phyloP scores from a whole-genome alignment of 352 stramenopile species.

The Globisporangium ultimum region DNA sequence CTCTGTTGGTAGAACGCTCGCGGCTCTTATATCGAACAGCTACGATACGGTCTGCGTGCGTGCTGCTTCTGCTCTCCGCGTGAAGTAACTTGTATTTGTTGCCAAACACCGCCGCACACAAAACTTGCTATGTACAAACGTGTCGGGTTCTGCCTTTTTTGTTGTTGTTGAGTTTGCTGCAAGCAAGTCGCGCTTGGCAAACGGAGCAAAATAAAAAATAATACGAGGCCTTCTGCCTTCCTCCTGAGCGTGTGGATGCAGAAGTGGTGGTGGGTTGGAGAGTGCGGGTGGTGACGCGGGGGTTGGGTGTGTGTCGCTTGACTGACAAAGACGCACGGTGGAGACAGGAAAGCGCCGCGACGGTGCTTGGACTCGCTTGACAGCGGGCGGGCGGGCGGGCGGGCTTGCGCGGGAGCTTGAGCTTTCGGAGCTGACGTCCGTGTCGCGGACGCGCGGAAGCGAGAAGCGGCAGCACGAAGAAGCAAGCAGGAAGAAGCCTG shows the following conservation, averaged over 20 bases:
- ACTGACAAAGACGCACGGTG: not conserved
- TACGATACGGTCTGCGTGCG: not conserved
- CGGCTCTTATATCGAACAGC: not conserved
- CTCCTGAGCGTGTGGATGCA: slow-evolving; percentile 11
- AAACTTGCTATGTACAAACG: not conserved
- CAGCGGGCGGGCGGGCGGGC: not conserved
- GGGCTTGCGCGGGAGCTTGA: slow-evolving; percentile 4
- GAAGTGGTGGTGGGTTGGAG: not conserved
- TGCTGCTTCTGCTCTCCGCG: slow-evolving; percentile 1
- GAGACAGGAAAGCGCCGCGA: too few species aligned
- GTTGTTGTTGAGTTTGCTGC: not conserved
- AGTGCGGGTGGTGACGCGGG: not conserved
- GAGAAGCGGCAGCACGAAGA: not conserved
- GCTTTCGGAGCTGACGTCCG: slow-evolving; percentile 11
- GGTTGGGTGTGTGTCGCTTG: slow-evolving; percentile 2
- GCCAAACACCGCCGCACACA: not conserved
- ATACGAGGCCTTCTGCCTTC: slow-evolving; percentile 9
- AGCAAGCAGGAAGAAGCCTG: not conserved
- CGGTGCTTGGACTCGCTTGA: not conserved
- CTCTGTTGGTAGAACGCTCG: not conserved
- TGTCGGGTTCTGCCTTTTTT: not conserved
- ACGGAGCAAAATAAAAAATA: slow-evolving; percentile 1
- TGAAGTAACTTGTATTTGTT: slow-evolving; percentile 8
- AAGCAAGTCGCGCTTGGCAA: not conserved
- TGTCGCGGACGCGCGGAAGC: slow-evolving; percentile 3